Base-by-base conservation (phyloP, 371 early-diverging fungal species). In the Mortierella sp. region DNA sequence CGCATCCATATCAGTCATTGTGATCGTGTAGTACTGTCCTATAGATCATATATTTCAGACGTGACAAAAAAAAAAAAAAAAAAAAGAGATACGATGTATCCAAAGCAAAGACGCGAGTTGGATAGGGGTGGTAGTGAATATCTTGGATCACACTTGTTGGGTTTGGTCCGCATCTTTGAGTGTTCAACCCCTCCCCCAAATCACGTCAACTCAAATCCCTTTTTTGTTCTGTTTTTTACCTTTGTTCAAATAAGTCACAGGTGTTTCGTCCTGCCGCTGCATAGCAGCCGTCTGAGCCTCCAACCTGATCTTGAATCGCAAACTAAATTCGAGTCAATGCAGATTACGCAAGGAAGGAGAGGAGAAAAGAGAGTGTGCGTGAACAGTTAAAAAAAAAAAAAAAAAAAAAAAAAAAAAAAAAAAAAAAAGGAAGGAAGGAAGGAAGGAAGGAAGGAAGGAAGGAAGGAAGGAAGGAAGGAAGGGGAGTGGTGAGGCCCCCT, bases 231-330 rank as follows among this genome's bases (percentile, higher is more conserved):
- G 28, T 55, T 64, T 16, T 37, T 61, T 69, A 60, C 90, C 89
- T 55, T 90, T 89, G 67, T 91, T 91, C 16, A 91, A 80, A 69
- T 91, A 91, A 1, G 91, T 91, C 26, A 88, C 74, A 2, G 88
- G 81, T 1, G 83, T 79, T 28, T 84, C 87, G 18, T 86, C 89
- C 19, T 79, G 74, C 25, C 83, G 82, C 66, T 87, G 87, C 68
- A 87, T 86, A 26, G 87, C 86, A 16, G 89, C 89, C 21, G 89
- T 86, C 29, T 80, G 85, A 28, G 85, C 83, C 50, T 85, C 83
- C n/a, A 84, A 47, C 1, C 74, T 62, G 18, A 82, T 62, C 59
- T 60, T 74, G 61, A 74, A 83, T 18, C 82, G 65, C 45, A 84
- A 45, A 37, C 79, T 82, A 52, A 44, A 46, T n/a, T 21, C 37